Evolutionary conservation across 495 filamentous ascomycete species (phyloP), one percentile per base, ranked within the genome.

Genomic region (Hypoxylon lenormandii): DNA sequence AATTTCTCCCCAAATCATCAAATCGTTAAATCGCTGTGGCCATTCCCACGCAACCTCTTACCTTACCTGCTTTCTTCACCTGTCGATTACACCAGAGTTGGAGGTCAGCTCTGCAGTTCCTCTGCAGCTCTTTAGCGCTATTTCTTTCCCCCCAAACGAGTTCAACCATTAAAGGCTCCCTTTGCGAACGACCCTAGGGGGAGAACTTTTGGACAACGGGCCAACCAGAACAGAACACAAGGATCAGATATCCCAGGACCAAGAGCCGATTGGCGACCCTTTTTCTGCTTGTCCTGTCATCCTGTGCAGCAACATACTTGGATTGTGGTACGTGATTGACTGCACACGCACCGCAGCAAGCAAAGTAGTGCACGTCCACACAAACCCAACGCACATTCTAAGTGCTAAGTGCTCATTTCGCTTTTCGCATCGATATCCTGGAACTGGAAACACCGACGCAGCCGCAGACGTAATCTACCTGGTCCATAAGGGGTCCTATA

Each of bases 171-270:
- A 57, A 63, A 50, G 36, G 30, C 57, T 66, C 58, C 58, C 26
- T 58, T 66, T 48, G 57, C 2, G 37, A 46, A 58, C 51, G 19
- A 46, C 51, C 60, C 23, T 59, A 52, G 48, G 48, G 15, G 48
- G 48, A 6, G 48, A 30, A 33, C 48, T 28, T 51, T 51, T 51
- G 15, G 12, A n/a, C 13, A 62, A 38, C 15, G 52, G 58, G 37
- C 68, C 68, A 71, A 71, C 68, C 68, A 71, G 58, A 45, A 46
- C 28, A 52, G 52, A 63, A 66, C 68, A 71, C 68, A 71, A 71
- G 68, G 68, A 66, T 66, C 68, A 42, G 55, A 66, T 7, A 61
- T 66, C 49, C 18, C 58, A 66, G 68, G 68, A 71, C 60, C 23
- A 57, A 63, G 47, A 66, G 68, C 68, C 68, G 68, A 71, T 71